Conservation (phyloP, 768 basidiomycete species). For the Holtermannia corniformis region DNA sequence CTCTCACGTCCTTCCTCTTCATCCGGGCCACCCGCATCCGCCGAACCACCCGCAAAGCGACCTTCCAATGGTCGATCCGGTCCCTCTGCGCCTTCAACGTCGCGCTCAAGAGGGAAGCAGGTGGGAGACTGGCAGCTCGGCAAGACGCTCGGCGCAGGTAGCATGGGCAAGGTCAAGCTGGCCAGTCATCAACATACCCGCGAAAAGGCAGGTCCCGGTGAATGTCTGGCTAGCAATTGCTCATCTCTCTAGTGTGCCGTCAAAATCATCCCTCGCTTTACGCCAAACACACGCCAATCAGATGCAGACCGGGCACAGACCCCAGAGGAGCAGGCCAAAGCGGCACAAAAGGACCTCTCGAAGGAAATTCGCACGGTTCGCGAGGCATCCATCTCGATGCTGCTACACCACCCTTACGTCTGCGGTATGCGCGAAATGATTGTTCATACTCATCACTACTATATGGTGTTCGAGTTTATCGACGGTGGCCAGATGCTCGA, state of each 20-base stretch:
- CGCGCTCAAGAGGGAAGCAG: slow-evolving; percentile 44
- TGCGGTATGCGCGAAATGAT: slow-evolving; percentile 99
- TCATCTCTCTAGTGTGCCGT: slow-evolving; percentile 66
- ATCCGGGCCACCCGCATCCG: not conserved
- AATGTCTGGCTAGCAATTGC: slow-evolving; percentile 4
- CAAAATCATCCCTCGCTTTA: slow-evolving; percentile 88
- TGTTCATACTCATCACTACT: slow-evolving; percentile 93
- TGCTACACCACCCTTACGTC: slow-evolving; percentile 96
- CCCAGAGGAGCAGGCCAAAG: slow-evolving; percentile 49
- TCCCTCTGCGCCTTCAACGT: not conserved
- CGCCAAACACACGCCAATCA: slow-evolving; percentile 50
- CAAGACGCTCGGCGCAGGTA: slow-evolving; percentile 93
- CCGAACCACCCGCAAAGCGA: not conserved
- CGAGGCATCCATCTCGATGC: slow-evolving; percentile 87
- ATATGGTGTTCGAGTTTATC: slow-evolving; percentile 98
- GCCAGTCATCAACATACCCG: slow-evolving; percentile 78
- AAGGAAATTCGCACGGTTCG: slow-evolving; percentile 95
- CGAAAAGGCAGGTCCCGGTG: slow-evolving; percentile 64
- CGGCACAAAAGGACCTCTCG: slow-evolving; percentile 78
- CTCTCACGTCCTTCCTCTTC: not conserved
- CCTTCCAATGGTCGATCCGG: not conserved
- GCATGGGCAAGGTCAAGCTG: slow-evolving; percentile 98
- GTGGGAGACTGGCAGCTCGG: slow-evolving; percentile 92
- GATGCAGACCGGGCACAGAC: slow-evolving; percentile 2
- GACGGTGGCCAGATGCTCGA: slow-evolving; percentile 99